These are phyloP conservation scores for Vachellia pachyceras DNA, from an alignment of 306 rosid genomes.

Conservation along the genomic window DNA sequence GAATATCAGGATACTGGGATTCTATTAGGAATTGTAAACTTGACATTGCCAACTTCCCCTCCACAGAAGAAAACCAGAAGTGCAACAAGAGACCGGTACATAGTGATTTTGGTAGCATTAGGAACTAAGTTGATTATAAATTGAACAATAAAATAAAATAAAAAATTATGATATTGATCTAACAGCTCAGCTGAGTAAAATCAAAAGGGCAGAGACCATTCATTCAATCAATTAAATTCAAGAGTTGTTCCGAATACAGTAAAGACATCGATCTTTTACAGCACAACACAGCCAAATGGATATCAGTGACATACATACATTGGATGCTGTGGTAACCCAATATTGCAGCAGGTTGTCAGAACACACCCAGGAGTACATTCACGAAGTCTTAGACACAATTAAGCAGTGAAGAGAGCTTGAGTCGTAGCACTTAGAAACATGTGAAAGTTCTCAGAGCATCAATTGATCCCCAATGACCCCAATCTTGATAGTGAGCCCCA, in stretches of 20 bases:
- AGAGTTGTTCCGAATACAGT: neutral
- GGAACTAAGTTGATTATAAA: neutral
- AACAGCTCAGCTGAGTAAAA: neutral
- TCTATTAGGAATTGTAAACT: neutral
- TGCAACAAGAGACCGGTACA: conserved; percentile 5
- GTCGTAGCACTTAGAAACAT: neutral
- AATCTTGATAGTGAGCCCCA: neutral
- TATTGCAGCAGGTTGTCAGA: neutral
- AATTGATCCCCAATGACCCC: conserved; percentile 1
- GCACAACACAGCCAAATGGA: conserved; percentile 13
- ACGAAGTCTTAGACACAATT: conserved; percentile 7
- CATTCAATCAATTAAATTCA: conserved; percentile 5
- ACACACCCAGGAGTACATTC: conserved; percentile 4
- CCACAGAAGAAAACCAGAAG: neutral
- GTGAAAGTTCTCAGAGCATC: conserved; percentile 1
- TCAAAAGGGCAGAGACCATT: conserved; percentile 6
- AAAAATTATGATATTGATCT: neutral
- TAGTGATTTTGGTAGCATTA: neutral
- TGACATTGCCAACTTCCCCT: neutral
- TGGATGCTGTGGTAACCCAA: neutral
- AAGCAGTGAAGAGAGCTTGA: neutral
- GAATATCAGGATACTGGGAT: neutral
- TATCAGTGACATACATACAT: neutral
- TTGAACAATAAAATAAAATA: neutral
- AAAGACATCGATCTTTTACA: conserved; percentile 6